Evolutionary conservation across 495 filamentous ascomycete genomes (phyloP), one percentile per base, ranked within the genome.

Genomic region (Filosporella fistucella): DNA sequence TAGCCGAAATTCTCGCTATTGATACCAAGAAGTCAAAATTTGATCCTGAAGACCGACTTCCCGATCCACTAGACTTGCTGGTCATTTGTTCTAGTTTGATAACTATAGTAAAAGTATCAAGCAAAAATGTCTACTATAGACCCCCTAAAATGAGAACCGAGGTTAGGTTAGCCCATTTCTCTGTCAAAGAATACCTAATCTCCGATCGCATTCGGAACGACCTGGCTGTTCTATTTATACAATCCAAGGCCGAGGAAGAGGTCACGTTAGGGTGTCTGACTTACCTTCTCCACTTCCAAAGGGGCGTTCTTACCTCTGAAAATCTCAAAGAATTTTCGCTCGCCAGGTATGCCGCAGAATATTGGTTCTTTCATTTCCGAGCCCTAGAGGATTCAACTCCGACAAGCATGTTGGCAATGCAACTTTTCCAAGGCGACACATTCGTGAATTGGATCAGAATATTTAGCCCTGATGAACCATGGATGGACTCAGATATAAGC

Each of bases 181-280:
- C 68, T 20, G 65, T 70, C 28, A 62, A 68, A 38, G 63, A 69
- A 44, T 70, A 65, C 49, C 48, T 72, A 4, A 52, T 50, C 13
- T 49, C 51, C n/a, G 39, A 26, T 24, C 3, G 11, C 12, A 42
- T 40, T 21, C 36, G 36, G 10, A 7, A n/a, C 10, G 14, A 20
- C 23, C 21, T 17, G 12, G 36, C 16, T 11, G 5, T 40, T 23
- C 20, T 20, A 40, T 13, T 21, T 40, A 7, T 18, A n/a, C 17
- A 23, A 6, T 13, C 5, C 9, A 26, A 26, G 2, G n/a, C 18
- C 5, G 10, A 42, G n/a, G 11, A 25, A 23, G 14, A 24, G 14
- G 8, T 42, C 8, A 24, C 39, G 2, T 6, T n/a, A 12, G 12
- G 10, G 3, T 42, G 39, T 26, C 6, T 42, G 17, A 13, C 20